Conservation (phyloP, 129 eudicot species). For the Apium graveolens region DNA sequence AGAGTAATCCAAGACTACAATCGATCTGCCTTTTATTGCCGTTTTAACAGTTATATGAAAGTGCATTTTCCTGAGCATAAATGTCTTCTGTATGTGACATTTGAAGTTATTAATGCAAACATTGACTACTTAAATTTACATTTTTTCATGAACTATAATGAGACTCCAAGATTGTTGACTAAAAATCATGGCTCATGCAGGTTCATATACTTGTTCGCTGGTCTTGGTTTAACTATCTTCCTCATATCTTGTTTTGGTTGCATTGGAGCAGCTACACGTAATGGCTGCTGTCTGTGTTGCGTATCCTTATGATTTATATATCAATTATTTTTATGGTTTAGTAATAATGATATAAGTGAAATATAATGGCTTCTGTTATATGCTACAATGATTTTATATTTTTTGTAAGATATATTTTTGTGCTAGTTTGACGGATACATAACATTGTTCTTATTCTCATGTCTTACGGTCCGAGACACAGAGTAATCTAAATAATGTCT, state of each 20-base stretch:
- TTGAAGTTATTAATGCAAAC: neutral
- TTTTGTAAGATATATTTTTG: neutral
- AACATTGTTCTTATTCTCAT: neutral
- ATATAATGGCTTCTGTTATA: neutral
- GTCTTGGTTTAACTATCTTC: constrained; percentile 64
- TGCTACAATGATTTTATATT: neutral
- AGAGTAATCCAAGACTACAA: neutral
- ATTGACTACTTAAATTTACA: neutral
- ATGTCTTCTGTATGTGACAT: neutral
- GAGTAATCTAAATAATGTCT: neutral
- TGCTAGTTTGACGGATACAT: neutral
- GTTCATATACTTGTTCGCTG: constrained; percentile 77
- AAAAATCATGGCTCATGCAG: constrained; percentile 36
- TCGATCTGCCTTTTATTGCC: neutral
- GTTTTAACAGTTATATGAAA: neutral
- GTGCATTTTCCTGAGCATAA: neutral
- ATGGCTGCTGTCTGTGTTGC: constrained; percentile 82
- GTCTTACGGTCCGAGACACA: neutral
- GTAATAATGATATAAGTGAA: neutral
- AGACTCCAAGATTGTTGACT: neutral
- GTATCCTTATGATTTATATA: constrained; percentile 49
- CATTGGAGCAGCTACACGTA: constrained; percentile 72
- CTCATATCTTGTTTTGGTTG: constrained; percentile 84
- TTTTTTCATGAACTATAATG: neutral
- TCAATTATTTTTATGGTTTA: neutral